phyloP scores from a whole-genome alignment of 139 green algal genomes.

The Chlorella vulgaris region DNA sequence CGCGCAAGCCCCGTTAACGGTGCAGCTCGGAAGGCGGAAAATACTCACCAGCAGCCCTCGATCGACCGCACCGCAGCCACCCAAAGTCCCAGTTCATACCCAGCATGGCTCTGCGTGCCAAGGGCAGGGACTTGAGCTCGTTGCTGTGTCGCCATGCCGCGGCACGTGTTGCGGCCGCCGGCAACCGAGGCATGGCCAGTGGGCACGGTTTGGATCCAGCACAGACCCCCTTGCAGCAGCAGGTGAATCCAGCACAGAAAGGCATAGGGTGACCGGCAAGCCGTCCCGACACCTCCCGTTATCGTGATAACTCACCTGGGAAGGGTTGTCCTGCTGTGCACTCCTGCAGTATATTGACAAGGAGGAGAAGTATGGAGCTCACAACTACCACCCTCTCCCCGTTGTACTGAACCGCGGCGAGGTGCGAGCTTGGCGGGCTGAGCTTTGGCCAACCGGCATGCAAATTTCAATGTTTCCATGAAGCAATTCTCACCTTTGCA shows the following conservation, averaged over 20 bases:
- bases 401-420: conserved; percentile 82
- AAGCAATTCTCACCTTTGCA: not conserved
- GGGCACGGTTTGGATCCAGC: conserved; percentile 34
- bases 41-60: not conserved
- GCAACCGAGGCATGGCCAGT: conserved; percentile 10
- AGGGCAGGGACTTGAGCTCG: not conserved
- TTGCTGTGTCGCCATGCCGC: conserved; percentile 1
- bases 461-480: not conserved
- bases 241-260: too few species aligned
- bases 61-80: not conserved
- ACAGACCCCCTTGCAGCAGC: conserved; percentile 26
- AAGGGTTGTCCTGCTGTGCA: not conserved
- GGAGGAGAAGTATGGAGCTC: conserved; percentile 83
- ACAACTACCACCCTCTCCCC: conserved; percentile 93
- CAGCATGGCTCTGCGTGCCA: not conserved
- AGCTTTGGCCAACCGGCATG: not conserved
- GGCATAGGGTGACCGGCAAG: too few species aligned
- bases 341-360: conserved; percentile 75
- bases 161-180: not conserved
- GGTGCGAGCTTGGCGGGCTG: conserved; percentile 54
- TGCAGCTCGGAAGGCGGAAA: too few species aligned
- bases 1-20: not conserved
- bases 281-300: too few species aligned
- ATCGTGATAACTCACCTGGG: too few species aligned
- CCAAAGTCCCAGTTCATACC: not conserved